These are phyloP conservation scores for Pogostemon cablin DNA, from an alignment of 257 asterid genomes.

Conservation along the genomic window DNA sequence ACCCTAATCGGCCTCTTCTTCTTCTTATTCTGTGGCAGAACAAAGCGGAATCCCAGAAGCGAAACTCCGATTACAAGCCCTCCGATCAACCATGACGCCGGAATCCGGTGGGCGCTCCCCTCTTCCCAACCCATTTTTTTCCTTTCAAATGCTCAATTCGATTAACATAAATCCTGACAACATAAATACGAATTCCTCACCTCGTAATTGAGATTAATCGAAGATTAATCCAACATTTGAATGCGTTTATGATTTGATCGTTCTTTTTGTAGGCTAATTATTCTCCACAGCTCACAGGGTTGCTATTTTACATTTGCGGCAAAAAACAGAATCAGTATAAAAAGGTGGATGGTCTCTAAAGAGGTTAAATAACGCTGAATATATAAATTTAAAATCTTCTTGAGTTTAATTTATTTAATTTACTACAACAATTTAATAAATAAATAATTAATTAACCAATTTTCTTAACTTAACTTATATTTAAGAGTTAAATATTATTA, in stretches of 20 bases:
- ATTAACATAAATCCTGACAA: conserved; percentile 12
- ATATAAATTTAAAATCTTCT: background rate
- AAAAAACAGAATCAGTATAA: conserved; percentile 20
- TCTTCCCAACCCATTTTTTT: conserved; percentile 54
- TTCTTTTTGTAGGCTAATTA: background rate
- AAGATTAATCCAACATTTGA: background rate
- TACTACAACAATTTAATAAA: too few relatives aligned
- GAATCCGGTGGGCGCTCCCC: conserved; percentile 50
- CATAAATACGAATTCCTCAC: conserved; percentile 7
- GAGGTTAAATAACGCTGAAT: background rate
- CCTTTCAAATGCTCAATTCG: conserved; percentile 29
- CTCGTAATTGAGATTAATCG: conserved; percentile 14
- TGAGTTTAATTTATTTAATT: too few relatives aligned
- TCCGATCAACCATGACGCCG: conserved; percentile 68
- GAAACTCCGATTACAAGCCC: conserved; percentile 70
- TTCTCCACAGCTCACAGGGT: conserved; percentile 29
- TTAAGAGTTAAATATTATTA: too few relatives aligned
- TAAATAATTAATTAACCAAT: too few relatives aligned
- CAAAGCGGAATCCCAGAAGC: conserved; percentile 57
- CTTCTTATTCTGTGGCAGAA: conserved; percentile 46
- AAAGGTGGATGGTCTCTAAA: background rate
- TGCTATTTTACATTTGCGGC: conserved; percentile 28
- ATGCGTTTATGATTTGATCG: conserved; percentile 8
- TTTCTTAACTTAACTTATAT: too few relatives aligned
- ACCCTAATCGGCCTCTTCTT: conserved; percentile 90